phyloP scores from a whole-genome alignment of 2,329 filamentous ascomycete species.

The Ustulina deusta region DNA sequence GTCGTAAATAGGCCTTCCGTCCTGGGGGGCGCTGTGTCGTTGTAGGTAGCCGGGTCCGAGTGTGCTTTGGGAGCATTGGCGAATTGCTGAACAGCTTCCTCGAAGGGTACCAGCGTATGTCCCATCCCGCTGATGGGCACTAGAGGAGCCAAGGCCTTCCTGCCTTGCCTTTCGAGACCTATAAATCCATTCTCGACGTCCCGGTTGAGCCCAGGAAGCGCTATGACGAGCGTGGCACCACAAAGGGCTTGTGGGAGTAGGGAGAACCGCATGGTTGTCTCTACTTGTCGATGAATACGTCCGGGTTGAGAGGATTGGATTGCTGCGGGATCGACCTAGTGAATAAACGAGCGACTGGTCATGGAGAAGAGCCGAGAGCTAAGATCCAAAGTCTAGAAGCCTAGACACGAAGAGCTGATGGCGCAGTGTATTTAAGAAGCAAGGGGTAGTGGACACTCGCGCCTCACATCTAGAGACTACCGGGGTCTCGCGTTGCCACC shows the following conservation, averaged over 20 bases:
- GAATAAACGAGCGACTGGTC: conserved; percentile 34
- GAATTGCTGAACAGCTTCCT: conserved; percentile 30
- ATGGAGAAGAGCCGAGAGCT: conserved; percentile 17
- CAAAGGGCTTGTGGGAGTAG: conserved; percentile 35
- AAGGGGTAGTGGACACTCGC: conserved; percentile 21
- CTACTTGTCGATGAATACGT: not conserved
- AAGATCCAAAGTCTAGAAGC: conserved; percentile 18
- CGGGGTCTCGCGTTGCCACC: conserved; percentile 13
- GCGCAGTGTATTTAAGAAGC: conserved; percentile 31
- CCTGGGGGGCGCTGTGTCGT: conserved; percentile 28
- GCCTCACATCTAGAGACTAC: conserved; percentile 15
- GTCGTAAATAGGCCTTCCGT: not conserved
- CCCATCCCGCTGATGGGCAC: conserved; percentile 22
- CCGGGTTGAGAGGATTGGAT: conserved; percentile 2
- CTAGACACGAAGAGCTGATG: conserved; percentile 25
- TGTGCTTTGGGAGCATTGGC: conserved; percentile 37
- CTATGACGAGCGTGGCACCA: conserved; percentile 37
- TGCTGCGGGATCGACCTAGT: not conserved
- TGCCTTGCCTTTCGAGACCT: conserved; percentile 6
- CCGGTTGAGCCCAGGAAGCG: conserved; percentile 27
- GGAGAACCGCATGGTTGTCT: conserved; percentile 33
- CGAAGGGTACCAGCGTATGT: conserved; percentile 31
- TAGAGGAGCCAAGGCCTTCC: conserved; percentile 25
- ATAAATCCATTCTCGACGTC: conserved; percentile 10
- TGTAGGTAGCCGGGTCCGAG: conserved; percentile 37